Evolutionary conservation across 164 flowering plant genomes (phyloP).

Genomic region (Umbilicus rupestris): DNA sequence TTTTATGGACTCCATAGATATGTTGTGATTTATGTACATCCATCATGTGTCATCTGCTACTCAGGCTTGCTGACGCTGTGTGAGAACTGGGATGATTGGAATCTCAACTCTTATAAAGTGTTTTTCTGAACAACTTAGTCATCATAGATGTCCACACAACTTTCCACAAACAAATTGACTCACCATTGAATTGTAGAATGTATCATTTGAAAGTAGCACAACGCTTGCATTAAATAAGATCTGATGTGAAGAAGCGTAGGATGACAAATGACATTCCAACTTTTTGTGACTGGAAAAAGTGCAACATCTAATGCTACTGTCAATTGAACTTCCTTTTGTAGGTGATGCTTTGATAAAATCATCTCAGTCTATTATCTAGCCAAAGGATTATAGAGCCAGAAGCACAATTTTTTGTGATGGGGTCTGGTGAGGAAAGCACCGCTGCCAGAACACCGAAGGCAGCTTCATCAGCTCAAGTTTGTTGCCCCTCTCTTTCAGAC

Average conservation of each 20-base stretch:
- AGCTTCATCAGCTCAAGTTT: slow-evolving; percentile 39
- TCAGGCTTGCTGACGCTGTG: too few relatives aligned
- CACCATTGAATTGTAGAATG: too few relatives aligned
- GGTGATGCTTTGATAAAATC: not conserved
- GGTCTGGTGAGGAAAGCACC: slow-evolving; percentile 52
- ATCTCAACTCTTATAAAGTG: too few relatives aligned
- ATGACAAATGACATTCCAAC: not conserved
- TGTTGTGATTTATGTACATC: too few relatives aligned
- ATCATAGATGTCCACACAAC: too few relatives aligned
- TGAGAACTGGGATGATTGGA: too few relatives aligned
- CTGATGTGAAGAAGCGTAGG: not conserved
- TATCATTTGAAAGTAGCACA: too few relatives aligned
- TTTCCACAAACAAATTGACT: too few relatives aligned
- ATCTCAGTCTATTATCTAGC: not conserved
- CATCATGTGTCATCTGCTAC: too few relatives aligned
- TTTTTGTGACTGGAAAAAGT: not conserved
- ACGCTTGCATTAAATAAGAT: too few relatives aligned
- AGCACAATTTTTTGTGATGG: slow-evolving; percentile 21
- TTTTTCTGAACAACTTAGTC: too few relatives aligned
- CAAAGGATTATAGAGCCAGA: not conserved
- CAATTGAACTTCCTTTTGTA: not conserved
- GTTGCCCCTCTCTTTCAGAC: slow-evolving; percentile 1
- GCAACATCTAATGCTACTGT: not conserved
- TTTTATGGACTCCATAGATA: too few relatives aligned
- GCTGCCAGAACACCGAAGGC: slow-evolving; percentile 48